Percentiles rank a stretch among this genome's conserved stretches.
Conservation (phyloP, 306 rosid genomes). For the Carpinus viminea region DNA sequence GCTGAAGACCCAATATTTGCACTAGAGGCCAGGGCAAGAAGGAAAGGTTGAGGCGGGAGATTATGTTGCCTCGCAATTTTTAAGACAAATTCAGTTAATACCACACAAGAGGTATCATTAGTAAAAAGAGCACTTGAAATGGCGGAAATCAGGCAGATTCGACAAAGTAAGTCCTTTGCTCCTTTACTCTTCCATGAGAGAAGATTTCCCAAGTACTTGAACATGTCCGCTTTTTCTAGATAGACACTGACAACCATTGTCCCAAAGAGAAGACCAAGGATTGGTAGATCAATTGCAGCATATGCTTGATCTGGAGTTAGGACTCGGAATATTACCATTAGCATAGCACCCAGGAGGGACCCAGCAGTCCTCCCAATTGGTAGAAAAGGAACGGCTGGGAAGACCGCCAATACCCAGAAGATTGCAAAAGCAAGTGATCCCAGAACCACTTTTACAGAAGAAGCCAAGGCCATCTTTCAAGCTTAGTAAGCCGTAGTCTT, state of each 20-base stretch:
- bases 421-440: constrained; percentile 75
- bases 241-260: constrained; percentile 94
- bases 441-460: constrained; percentile 62
- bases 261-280: constrained; percentile 88
- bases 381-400: constrained; percentile 82
- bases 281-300: constrained; percentile 74
- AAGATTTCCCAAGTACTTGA: constrained; percentile 75
- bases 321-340: constrained; percentile 72
- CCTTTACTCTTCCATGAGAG: constrained; percentile 86
- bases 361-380: constrained; percentile 95
- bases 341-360: constrained; percentile 85
- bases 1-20: constrained; percentile 91
- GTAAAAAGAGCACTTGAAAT: constrained; percentile 84
- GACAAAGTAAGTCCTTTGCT: constrained; percentile 72
- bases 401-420: constrained; percentile 89
- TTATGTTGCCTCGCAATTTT: constrained; percentile 82
- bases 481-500: not conserved
- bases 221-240: constrained; percentile 93
- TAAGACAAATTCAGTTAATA: constrained; percentile 82
- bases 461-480: constrained; percentile 61
- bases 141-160: constrained; percentile 84
- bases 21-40: constrained; percentile 93
- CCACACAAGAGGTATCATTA: constrained; percentile 85
- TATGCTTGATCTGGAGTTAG: constrained; percentile 75
- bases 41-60: constrained; percentile 85